phyloP scores from a whole-genome alignment of 768 basidiomycete genomes.

The Lepiota venenata region DNA sequence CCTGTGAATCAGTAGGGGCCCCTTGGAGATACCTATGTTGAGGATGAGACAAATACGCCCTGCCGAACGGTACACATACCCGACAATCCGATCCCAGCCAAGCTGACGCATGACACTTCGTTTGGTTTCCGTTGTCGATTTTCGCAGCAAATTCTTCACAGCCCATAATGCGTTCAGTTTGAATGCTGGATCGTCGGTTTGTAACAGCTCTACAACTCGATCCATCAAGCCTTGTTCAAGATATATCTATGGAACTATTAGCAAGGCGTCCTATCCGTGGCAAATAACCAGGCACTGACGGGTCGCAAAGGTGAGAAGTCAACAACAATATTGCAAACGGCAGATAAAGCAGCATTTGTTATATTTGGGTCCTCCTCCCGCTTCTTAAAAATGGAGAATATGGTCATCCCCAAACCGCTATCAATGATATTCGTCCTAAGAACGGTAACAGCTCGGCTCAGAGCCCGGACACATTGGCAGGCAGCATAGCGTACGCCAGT shows the following conservation, averaged over 20 bases:
- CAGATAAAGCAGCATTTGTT: slow-evolving; percentile 63
- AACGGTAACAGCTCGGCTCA: slow-evolving; percentile 77
- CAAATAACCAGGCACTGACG: slow-evolving; percentile 38
- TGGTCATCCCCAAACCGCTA: slow-evolving; percentile 67
- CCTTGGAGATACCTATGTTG: slow-evolving; percentile 50
- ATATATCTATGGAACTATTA: slow-evolving; percentile 43
- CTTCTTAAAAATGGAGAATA: slow-evolving; percentile 50
- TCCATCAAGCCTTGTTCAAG: slow-evolving; percentile 66
- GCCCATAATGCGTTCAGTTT: slow-evolving; percentile 81
- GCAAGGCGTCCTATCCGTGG: slow-evolving; percentile 4
- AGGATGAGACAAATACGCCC: neutral
- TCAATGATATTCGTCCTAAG: slow-evolving; percentile 85
- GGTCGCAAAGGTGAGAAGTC: slow-evolving; percentile 80
- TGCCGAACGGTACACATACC: slow-evolving; percentile 35
- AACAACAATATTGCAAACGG: slow-evolving; percentile 82
- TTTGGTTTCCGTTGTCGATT: slow-evolving; percentile 59
- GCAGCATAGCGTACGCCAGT: slow-evolving; percentile 82
- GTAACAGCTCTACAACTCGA: slow-evolving; percentile 55
- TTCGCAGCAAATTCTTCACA: slow-evolving; percentile 77
- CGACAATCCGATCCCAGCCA: slow-evolving; percentile 58
- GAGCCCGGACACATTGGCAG: slow-evolving; percentile 79
- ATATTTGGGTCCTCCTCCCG: slow-evolving; percentile 63
- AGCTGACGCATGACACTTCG: slow-evolving; percentile 62
- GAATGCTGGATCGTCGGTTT: slow-evolving; percentile 49
- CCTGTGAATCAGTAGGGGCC: slow-evolving; percentile 51